phyloP scores from a whole-genome alignment of 805 yeast species.

The Candida sanyiensis region DNA sequence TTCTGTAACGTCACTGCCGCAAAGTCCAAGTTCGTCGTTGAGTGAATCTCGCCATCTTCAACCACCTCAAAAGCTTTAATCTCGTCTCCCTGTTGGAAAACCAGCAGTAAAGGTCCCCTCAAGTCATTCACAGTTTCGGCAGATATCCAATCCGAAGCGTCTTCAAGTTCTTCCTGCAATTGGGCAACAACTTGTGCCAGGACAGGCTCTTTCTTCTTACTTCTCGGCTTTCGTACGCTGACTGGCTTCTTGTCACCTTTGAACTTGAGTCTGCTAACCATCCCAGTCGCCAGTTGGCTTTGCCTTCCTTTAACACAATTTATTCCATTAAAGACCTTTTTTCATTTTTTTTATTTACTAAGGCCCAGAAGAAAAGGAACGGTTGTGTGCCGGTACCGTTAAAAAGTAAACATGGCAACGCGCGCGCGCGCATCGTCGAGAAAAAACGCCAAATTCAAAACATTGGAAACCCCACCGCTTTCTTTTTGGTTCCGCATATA shows the following conservation, averaged over 20 bases:
- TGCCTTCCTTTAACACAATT: no score
- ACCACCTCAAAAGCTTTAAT: constrained; percentile 4
- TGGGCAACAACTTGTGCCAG: constrained; percentile 5
- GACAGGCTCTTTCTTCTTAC: constrained; percentile 11
- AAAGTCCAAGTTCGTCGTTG: neutral
- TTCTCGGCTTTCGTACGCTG: constrained; percentile 11
- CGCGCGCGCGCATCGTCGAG: neutral
- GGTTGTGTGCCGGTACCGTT: neutral
- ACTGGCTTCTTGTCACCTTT: constrained; percentile 28
- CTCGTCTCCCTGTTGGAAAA: constrained; percentile 1
- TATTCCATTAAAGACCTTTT: neutral
- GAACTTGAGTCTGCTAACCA: constrained; percentile 34
- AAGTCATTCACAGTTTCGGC: constrained; percentile 26
- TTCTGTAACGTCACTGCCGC: neutral
- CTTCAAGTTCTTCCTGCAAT: constrained; percentile 2
- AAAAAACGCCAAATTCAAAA: neutral
- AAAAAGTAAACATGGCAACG: constrained; percentile 1
- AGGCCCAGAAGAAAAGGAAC: neutral
- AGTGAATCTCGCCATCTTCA: constrained; percentile 3
- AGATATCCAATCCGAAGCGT: constrained; percentile 20
- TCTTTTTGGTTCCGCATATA: neutral
- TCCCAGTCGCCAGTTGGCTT: constrained; percentile 18
- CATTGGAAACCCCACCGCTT: neutral
- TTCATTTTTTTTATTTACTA: no score
- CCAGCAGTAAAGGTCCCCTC: constrained; percentile 30